These are phyloP conservation scores for Davidsoniella neocaledoniae DNA, from an alignment of 2,329 filamentous ascomycete species.

Conservation along the genomic window DNA sequence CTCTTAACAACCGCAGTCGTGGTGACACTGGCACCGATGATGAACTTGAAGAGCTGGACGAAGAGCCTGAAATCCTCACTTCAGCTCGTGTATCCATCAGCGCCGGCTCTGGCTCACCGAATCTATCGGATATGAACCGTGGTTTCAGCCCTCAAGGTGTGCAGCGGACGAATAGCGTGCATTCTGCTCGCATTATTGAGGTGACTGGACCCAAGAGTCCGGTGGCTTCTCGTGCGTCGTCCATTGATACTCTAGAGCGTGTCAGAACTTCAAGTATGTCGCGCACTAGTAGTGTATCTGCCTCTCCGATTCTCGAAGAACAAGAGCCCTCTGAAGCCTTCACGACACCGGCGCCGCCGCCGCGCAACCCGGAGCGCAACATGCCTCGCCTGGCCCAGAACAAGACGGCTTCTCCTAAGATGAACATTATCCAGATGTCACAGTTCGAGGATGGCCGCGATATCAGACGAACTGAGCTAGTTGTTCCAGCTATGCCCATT, in stretches of 20 bases:
- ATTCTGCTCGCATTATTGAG: conserved; percentile 41
- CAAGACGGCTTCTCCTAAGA: not conserved
- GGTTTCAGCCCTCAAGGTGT: conserved; percentile 22
- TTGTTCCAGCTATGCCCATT: conserved; percentile 1
- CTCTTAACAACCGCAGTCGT: conserved; percentile 2
- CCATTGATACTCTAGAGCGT: conserved; percentile 28
- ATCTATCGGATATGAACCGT: conserved; percentile 29
- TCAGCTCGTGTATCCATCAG: conserved; percentile 39
- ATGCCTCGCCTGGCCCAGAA: not conserved
- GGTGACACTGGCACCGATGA: conserved; percentile 16
- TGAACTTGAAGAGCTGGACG: conserved; percentile 21
- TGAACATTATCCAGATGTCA: not conserved
- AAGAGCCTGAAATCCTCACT: conserved; percentile 40
- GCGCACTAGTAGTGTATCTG: conserved; percentile 15
- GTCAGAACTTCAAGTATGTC: conserved; percentile 25
- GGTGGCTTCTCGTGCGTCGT: conserved; percentile 30
- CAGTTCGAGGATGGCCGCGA: not conserved
- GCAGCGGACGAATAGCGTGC: conserved; percentile 29
- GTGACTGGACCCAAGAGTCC: conserved; percentile 36
- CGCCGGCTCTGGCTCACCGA: conserved; percentile 30
- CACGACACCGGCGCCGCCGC: conserved; percentile 2
- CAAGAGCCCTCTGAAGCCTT: conserved; percentile 23
- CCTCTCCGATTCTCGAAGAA: conserved; percentile 26
- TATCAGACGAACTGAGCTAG: conserved; percentile 5
- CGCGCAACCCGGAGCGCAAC: conserved; percentile 7